Base-by-base conservation (phyloP, 441 rosid species). In the Metrosideros polymorpha region DNA sequence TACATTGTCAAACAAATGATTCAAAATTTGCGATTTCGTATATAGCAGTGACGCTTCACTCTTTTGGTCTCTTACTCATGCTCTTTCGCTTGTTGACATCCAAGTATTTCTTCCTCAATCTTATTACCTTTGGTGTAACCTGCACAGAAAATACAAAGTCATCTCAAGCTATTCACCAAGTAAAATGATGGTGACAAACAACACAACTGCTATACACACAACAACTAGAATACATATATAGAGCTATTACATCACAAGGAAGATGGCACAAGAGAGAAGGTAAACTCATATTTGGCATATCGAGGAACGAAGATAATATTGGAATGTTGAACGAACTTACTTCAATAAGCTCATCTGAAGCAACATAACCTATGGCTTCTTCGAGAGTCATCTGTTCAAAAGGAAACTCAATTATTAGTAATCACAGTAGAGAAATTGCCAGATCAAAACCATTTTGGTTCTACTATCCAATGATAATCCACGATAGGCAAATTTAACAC, bases 331-430 rank as follows among this genome's bases (percentile, higher is more conserved):
- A 53, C 39, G 35, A 84, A 88, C 84, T 87, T 91, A 95, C 99
- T 96, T 98, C 99, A 82, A 96, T 96, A 86, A 95, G 98, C 89
- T 96, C 99, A 91, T 96, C 99, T 45, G 96, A 91, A 55, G 96
- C 99, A 50, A 98, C 99, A 86, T 97, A 97, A 47, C 99, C 97
- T 54, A 96, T 95, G 88, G 98, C 99, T 91, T 97, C 99, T 93
- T 98, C 99, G 42, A 96, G 97, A 47, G 96, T 98, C 95, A 98
- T 90, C 99, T 98, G 95, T 89, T 89, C 42, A 88, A 55, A 83
- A 4, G 29, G 85, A 90, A n/a, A 45, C 76, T n/a, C 86, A 19
- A 55, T 42, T 84, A 83, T 66, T 27, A n/a, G n/a, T 43, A 87
- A 43, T 71, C 35, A 22, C 39, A 57, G 15, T 12, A 27, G 49